These are phyloP conservation scores for Clonostachys sp. DNA, from an alignment of 2,329 filamentous ascomycete species.

Conservation along the genomic window DNA sequence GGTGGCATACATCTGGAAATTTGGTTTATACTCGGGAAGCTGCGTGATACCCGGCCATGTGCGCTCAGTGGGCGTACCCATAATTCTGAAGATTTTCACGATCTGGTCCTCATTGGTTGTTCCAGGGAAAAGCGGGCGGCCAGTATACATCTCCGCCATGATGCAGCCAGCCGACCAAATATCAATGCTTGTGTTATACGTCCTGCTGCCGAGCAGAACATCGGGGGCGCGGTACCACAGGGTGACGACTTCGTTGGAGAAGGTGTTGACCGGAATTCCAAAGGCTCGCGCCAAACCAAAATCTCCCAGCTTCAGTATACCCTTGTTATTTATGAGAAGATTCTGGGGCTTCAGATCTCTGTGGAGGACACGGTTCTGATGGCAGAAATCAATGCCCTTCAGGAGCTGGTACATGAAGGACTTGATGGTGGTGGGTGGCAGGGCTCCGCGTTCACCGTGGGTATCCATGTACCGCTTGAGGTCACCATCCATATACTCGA, in stretches of 20 bases:
- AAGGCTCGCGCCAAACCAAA: conserved; percentile 93
- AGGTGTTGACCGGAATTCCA: conserved; percentile 95
- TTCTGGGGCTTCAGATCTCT: conserved; percentile 96
- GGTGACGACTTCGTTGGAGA: conserved; percentile 96
- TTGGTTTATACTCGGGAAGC: conserved; percentile 96
- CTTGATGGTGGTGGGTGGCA: conserved; percentile 90
- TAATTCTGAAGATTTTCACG: conserved; percentile 93
- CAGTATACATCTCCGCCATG: conserved; percentile 99
- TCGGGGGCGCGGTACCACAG: conserved; percentile 97
- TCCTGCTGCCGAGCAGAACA: conserved; percentile 86
- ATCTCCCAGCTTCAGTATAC: conserved; percentile 86
- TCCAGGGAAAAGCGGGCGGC: conserved; percentile 89
- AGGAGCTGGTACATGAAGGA: conserved; percentile 99
- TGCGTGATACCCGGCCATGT: conserved; percentile 94
- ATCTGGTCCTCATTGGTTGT: conserved; percentile 98
- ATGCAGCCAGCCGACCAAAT: conserved; percentile 99
- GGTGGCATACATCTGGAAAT: conserved; percentile 90
- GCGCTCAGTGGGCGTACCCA: conserved; percentile 94
- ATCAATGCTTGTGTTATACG: conserved; percentile 99
- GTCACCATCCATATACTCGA: conserved; percentile 98
- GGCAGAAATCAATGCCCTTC: conserved; percentile 94
- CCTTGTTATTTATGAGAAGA: conserved; percentile 88
- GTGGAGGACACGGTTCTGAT: conserved; percentile 93
- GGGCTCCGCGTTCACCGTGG: conserved; percentile 79
- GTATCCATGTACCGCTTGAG: conserved; percentile 99